These are phyloP conservation scores for Schwanniomyces etchellsii DNA, from an alignment of 1,139 yeast genomes.

Conservation along the genomic window DNA sequence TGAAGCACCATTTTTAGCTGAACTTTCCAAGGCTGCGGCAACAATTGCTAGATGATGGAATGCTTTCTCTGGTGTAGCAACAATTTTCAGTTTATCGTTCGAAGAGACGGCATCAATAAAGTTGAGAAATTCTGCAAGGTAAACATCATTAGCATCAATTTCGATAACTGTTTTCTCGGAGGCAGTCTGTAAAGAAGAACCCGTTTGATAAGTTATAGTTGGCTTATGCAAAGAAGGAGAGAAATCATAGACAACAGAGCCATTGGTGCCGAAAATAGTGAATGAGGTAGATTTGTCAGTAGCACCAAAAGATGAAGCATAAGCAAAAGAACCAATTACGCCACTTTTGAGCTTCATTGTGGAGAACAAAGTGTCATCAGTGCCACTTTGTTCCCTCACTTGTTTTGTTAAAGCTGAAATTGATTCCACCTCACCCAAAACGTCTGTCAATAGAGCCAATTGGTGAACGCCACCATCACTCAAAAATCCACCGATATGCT, in stretches of 20 bases:
- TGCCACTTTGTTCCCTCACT: conserved; percentile 68
- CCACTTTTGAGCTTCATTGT: conserved; percentile 58
- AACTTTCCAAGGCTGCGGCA: conserved; percentile 76
- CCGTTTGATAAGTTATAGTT: conserved; percentile 43
- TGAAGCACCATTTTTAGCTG: conserved; percentile 52
- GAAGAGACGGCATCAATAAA: conserved; percentile 63
- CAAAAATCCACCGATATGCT: conserved; percentile 85
- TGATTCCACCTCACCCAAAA: conserved; percentile 68
- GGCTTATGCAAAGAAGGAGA: conserved; percentile 46
- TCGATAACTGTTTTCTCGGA: conserved; percentile 44
- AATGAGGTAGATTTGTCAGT: conserved; percentile 63
- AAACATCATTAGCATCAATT: conserved; percentile 49
- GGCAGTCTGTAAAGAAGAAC: conserved; percentile 37
- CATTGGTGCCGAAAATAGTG: conserved; percentile 71
- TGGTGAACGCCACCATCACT: conserved; percentile 97
- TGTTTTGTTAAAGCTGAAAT: conserved; percentile 74
- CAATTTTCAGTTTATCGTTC: conserved; percentile 56
- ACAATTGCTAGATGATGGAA: conserved; percentile 90
- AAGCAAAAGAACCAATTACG: conserved; percentile 80
- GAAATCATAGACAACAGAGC: conserved; percentile 63
- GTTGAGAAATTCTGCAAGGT: conserved; percentile 62
- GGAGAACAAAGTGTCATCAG: conserved; percentile 74
- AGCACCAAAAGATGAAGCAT: conserved; percentile 88
- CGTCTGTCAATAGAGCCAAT: conserved; percentile 74
- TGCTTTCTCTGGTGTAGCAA: conserved; percentile 64